Percentiles rank a stretch among this genome's conserved stretches.
Evolutionary conservation across 2,329 filamentous ascomycete genomes (phyloP).

Genomic region (Fusarium brachygibbosum): DNA sequence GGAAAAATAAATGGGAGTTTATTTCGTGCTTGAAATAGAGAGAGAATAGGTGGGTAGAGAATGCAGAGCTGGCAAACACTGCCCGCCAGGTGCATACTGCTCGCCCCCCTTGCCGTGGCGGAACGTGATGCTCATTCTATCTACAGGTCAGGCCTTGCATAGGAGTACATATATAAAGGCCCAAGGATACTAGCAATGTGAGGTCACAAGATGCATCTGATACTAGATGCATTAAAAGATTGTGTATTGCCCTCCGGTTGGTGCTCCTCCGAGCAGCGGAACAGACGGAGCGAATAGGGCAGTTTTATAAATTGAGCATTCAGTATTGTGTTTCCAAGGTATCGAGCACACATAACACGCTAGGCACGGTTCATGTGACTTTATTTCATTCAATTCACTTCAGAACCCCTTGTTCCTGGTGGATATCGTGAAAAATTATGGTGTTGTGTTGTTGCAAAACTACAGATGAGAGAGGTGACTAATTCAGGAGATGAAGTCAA

Average conservation of each 20-base stretch:
- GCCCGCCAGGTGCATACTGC: constrained; percentile 24
- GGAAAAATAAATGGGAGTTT: not conserved
- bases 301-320: not conserved
- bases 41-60: not conserved
- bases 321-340: not conserved
- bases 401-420: not conserved
- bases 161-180: not conserved
- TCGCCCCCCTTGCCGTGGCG: not conserved
- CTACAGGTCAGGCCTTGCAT: not conserved
- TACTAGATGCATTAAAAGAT: not conserved
- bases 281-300: not conserved
- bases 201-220: not conserved
- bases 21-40: not conserved
- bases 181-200: not conserved
- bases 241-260: not conserved
- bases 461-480: not conserved
- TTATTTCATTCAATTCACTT: not conserved
- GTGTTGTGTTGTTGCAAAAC: not conserved
- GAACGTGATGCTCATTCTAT: not conserved
- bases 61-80: constrained; percentile 19
- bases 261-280: not conserved
- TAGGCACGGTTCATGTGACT: too few relatives aligned
- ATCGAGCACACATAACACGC: not conserved
- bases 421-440: not conserved
- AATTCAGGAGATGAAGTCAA: not conserved